Conservation (phyloP, 352 stramenopile genomes). For the Phytopythium delawarense region DNA sequence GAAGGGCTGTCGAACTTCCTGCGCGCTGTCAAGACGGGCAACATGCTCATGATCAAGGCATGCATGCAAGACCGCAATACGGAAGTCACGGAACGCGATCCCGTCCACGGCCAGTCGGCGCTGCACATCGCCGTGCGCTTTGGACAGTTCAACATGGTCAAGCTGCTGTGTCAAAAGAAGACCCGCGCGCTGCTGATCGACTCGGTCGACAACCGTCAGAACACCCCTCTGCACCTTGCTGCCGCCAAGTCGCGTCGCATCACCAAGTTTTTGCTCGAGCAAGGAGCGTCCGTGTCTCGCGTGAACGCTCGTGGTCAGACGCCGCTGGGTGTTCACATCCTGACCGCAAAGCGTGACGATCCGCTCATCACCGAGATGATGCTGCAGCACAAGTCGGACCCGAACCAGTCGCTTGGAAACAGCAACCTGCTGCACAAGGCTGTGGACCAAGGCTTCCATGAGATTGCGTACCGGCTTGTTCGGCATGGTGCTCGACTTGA, state of each 20-base stretch:
- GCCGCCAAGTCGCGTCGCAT: constrained; percentile 78
- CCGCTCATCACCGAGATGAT: constrained; percentile 78
- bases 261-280: constrained; percentile 79
- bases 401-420: constrained; percentile 59
- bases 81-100: constrained; percentile 59
- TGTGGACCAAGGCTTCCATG: constrained; percentile 57
- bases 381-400: constrained; percentile 66
- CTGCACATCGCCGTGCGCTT: constrained; percentile 79
- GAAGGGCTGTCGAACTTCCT: constrained; percentile 59
- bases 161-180: constrained; percentile 66
- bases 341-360: constrained; percentile 74
- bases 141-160: constrained; percentile 69
- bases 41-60: constrained; percentile 47
- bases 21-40: constrained; percentile 59
- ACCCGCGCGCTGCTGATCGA: constrained; percentile 56
- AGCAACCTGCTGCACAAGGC: constrained; percentile 75
- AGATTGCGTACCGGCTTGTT: constrained; percentile 77
- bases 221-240: constrained; percentile 76
- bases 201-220: constrained; percentile 62
- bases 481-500: constrained; percentile 75
- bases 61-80: constrained; percentile 57
- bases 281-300: constrained; percentile 51
- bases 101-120: constrained; percentile 68
- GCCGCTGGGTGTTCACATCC: constrained; percentile 67
- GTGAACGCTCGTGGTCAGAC: constrained; percentile 75